A percentile compares a stretch with the other conserved stretches of the same genome.
Conservation (phyloP, 2,329 filamentous ascomycete species). For the Cladosporium velox region DNA sequence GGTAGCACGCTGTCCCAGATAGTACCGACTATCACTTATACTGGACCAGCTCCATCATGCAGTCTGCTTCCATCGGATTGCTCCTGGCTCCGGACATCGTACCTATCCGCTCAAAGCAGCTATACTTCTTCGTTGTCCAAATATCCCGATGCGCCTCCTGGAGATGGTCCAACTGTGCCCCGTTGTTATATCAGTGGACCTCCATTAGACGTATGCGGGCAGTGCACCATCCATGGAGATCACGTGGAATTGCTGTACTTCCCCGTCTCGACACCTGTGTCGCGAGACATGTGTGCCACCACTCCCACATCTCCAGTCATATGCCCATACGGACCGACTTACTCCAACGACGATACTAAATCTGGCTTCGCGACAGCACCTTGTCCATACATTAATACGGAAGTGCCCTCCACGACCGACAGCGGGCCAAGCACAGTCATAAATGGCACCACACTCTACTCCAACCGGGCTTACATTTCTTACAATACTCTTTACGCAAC, state of each 20-base stretch:
- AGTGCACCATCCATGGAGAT: conserved; percentile 14
- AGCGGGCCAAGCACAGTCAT: conserved; percentile 15
- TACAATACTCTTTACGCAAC: conserved; percentile 29
- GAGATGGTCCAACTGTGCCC: conserved; percentile 4
- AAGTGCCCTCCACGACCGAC: conserved; percentile 3
- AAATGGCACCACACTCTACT: conserved; percentile 17
- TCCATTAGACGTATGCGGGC: conserved; percentile 5
- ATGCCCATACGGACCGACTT: conserved; percentile 11
- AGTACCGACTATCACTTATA: conserved; percentile 9
- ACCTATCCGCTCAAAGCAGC: conserved; percentile 6
- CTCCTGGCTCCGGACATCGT: conserved; percentile 11
- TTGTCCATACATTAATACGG: conserved; percentile 13
- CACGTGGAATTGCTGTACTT: conserved; percentile 18
- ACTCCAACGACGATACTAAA: conserved; percentile 2
- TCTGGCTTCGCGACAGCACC: conserved; percentile 7
- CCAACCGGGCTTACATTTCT: conserved; percentile 26
- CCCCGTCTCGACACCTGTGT: neutral
- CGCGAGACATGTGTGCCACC: conserved; percentile 16
- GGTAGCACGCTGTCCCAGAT: neutral
- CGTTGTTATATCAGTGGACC: conserved; percentile 10
- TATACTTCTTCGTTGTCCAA: conserved; percentile 7
- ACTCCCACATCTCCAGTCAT: conserved; percentile 13
- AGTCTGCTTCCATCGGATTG: conserved; percentile 15
- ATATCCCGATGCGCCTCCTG: conserved; percentile 11
- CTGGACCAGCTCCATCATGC: conserved; percentile 16